Conservation (phyloP, 2,329 filamentous ascomycete species). For the Tolypocladium ophioglossoides region DNA sequence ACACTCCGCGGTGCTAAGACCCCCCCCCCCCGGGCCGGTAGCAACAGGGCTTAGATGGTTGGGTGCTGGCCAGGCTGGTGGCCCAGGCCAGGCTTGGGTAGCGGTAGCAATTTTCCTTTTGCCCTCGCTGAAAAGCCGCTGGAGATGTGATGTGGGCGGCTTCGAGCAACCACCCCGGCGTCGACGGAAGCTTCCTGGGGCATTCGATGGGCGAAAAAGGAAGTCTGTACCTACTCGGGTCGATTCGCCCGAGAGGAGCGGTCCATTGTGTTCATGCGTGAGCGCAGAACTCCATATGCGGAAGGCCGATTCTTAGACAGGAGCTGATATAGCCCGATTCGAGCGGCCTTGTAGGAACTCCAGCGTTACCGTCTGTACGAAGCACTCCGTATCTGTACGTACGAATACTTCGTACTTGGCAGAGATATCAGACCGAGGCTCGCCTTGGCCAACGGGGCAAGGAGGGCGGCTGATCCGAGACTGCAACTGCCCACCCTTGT, state of each 20-base stretch:
- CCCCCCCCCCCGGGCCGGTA: slow-evolving; percentile 5
- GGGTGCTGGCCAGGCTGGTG: slow-evolving; percentile 6
- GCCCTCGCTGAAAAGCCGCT: not conserved
- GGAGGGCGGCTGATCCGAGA: not conserved
- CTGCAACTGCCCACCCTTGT: not conserved
- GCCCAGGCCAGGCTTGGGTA: slow-evolving; percentile 6
- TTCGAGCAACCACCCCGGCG: not conserved
- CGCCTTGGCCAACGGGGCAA: not conserved
- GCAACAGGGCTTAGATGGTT: slow-evolving; percentile 8
- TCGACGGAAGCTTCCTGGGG: slow-evolving; percentile 2
- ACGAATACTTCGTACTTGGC: not conserved
- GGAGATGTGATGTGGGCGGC: not conserved
- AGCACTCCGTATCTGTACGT: not conserved
- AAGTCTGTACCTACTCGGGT: not conserved
- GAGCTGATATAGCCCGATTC: not conserved
- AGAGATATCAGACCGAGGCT: not conserved
- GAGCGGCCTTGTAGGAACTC: not conserved
- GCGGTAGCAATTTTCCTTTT: slow-evolving; percentile 3
- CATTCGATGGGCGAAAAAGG: slow-evolving; percentile 3
- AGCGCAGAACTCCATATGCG: not conserved
- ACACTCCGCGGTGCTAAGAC: slow-evolving; percentile 8
- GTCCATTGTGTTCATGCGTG: not conserved
- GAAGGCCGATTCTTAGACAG: not conserved
- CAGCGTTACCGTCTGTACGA: not conserved
- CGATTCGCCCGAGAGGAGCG: not conserved